phyloP scores from a whole-genome alignment of 1,139 yeast genomes.

The Debaryomycetaceae sp. region DNA sequence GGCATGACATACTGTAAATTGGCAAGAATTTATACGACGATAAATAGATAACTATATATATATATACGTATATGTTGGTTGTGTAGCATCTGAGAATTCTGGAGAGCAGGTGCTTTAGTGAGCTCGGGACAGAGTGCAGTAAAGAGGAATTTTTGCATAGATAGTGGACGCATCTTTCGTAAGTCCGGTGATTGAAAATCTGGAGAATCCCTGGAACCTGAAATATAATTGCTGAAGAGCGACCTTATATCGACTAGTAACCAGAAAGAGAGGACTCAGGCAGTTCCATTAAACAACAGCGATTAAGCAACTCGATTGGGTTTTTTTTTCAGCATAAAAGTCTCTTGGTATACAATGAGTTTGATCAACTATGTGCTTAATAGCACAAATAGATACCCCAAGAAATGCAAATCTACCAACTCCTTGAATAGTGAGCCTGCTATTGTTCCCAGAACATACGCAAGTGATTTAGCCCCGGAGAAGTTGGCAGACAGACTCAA shows the following conservation, averaged over 20 bases:
- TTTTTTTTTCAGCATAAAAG: constrained; percentile 47
- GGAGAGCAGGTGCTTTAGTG: neutral
- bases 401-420: constrained; percentile 10
- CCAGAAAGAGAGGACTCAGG: too few species aligned
- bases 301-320: too few species aligned
- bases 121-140: neutral
- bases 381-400: constrained; percentile 4
- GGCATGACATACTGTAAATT: neutral
- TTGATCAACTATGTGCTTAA: constrained; percentile 5
- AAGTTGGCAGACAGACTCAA: neutral
- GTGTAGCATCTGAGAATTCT: neutral
- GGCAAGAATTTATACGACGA: too few species aligned
- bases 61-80: too few species aligned
- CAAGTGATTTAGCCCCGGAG: neutral
- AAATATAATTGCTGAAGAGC: neutral
- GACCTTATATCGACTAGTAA: too few species aligned
- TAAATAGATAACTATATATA: too few species aligned
- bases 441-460: constrained; percentile 5
- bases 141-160: too few species aligned
- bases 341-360: constrained; percentile 31
- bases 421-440: constrained; percentile 7
- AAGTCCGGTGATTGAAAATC: too few species aligned
- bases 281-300: too few species aligned
- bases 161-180: too few species aligned
- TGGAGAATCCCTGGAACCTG: neutral